Conservation (phyloP, 2,329 filamentous ascomycete genomes). For the Dichotomopilus funicola region DNA sequence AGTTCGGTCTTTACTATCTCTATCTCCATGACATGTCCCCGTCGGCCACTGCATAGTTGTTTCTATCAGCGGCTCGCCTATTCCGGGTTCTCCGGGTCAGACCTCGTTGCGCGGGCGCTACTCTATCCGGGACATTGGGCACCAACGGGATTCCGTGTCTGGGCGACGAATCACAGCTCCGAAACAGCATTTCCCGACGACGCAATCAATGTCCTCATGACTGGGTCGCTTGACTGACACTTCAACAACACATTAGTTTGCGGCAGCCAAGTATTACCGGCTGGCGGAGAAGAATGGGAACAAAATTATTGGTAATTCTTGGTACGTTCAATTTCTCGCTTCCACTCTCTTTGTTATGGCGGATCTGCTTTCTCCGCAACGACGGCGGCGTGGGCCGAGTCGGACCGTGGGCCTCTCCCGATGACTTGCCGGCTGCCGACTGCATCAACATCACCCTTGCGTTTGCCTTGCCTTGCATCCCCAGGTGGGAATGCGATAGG, state of each 20-base stretch:
- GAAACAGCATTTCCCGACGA: conserved; percentile 5
- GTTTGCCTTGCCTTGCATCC: not conserved
- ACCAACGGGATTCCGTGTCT: conserved; percentile 5
- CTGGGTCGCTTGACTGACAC: conserved; percentile 27
- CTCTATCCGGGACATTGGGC: conserved; percentile 19
- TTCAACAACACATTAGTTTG: conserved; percentile 48
- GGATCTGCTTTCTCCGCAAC: no score
- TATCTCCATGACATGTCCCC: not conserved
- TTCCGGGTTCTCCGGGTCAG: not conserved
- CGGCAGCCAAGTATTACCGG: conserved; percentile 83
- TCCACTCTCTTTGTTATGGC: not conserved
- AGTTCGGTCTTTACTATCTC: conserved; percentile 29
- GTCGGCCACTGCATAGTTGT: not conserved
- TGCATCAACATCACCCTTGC: not conserved
- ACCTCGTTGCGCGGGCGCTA: not conserved
- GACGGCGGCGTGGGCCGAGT: not conserved
- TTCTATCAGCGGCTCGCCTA: conserved; percentile 7
- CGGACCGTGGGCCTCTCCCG: not conserved
- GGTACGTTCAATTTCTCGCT: conserved; percentile 51
- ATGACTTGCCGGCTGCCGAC: not conserved
- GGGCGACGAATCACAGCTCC: conserved; percentile 26
- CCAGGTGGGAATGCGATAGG: not conserved
- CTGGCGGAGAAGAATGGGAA: conserved; percentile 81
- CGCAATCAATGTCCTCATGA: conserved; percentile 36
- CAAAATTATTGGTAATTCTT: conserved; percentile 89